phyloP scores from a whole-genome alignment of 1,284 basidiomycete genomes.

The Schizopora paradoxa region DNA sequence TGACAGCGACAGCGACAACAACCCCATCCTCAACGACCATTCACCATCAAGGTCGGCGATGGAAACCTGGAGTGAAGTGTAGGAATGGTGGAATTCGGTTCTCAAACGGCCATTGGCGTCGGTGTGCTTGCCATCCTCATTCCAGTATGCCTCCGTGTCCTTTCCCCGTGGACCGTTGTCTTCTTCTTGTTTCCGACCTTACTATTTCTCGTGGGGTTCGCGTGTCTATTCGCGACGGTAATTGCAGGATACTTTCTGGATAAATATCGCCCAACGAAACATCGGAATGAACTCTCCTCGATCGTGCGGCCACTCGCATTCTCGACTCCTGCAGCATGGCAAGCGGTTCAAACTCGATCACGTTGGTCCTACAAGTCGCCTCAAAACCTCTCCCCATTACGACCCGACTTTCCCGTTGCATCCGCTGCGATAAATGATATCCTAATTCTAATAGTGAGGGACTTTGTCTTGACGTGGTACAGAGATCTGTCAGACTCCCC shows the following conservation, averaged over 20 bases:
- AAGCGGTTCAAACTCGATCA: conserved; percentile 75
- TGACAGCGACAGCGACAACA: conserved; percentile 2
- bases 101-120: conserved; percentile 45
- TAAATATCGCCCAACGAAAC: conserved; percentile 28
- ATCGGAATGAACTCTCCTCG: conserved; percentile 35
- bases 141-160: conserved; percentile 46
- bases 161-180: conserved; percentile 60
- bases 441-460: conserved; percentile 71
- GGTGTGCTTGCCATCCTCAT: conserved; percentile 48
- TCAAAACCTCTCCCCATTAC: conserved; percentile 55
- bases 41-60: conserved; percentile 19
- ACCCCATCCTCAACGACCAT: background rate
- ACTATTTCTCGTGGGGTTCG: conserved; percentile 42
- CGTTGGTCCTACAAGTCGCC: conserved; percentile 74
- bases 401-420: conserved; percentile 56
- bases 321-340: conserved; percentile 88
- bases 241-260: conserved; percentile 56
- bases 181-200: conserved; percentile 59
- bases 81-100: conserved; percentile 29
- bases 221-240: conserved; percentile 49
- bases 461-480: conserved; percentile 88
- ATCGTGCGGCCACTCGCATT: conserved; percentile 72
- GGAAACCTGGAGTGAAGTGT: background rate
- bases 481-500: conserved; percentile 76
- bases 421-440: conserved; percentile 71